Conservation (phyloP, 768 basidiomycete genomes). For the Mycena alexandri region DNA sequence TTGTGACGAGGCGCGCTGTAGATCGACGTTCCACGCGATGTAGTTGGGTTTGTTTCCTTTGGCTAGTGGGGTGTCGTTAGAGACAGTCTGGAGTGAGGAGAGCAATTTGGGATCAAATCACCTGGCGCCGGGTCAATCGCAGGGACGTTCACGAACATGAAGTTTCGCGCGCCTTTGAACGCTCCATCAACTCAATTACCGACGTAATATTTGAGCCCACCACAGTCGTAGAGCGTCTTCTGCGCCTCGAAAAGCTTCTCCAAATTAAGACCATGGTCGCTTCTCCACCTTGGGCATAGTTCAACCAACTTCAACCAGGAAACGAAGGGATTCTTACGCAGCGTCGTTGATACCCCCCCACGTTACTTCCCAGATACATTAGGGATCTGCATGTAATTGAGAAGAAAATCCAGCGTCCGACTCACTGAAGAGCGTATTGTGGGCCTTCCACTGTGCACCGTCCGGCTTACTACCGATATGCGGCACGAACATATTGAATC, state of each 20-base stretch:
- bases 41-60: conserved; percentile 18
- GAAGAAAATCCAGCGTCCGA: not conserved
- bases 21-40: conserved; percentile 51
- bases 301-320: not conserved
- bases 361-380: conserved; percentile 46
- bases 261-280: conserved; percentile 34
- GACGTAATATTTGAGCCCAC: not conserved
- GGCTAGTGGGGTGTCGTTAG: not conserved
- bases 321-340: conserved; percentile 43
- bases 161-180: conserved; percentile 49
- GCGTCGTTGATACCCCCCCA: conserved; percentile 65
- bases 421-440: conserved; percentile 52
- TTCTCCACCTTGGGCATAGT: conserved; percentile 13
- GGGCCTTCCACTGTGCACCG: conserved; percentile 47
- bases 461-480: conserved; percentile 42
- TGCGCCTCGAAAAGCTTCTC: conserved; percentile 51
- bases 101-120: not conserved
- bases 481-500: conserved; percentile 39
- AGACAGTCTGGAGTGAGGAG: not conserved
- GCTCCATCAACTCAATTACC: no score
- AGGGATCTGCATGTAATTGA: not conserved
- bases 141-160: conserved; percentile 59
- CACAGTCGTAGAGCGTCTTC: conserved; percentile 50
- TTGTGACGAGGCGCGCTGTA: conserved; percentile 38
- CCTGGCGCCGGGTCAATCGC: conserved; percentile 53